Evolutionary conservation across 2,329 filamentous ascomycete genomes (phyloP), one percentile per base, ranked within the genome.

Genomic region (Pseudogymnoascus sp.): DNA sequence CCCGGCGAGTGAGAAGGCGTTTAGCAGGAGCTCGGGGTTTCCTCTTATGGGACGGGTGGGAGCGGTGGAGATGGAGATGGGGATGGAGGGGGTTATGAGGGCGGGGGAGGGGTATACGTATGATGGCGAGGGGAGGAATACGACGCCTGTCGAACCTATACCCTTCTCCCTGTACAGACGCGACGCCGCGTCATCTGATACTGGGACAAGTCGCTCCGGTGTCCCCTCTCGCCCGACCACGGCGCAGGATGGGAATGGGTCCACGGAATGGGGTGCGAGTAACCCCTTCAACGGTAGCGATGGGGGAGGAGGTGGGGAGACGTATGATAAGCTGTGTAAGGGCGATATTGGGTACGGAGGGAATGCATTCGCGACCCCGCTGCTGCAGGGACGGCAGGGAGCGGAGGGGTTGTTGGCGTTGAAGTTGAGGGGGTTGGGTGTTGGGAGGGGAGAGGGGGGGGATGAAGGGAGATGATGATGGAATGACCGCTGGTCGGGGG

Each of bases 381-480:
- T 72, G 33, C 72, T 33, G 10, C 31, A 75, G 67, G 76, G 76
- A 37, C 74, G 74, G 65, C 70, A 75, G 2, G 76, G 75, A 1
- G 79, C 83, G 4, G 87, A 91, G 69, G 84, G 89, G 2, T 74
- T 94, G 14, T 76, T 94, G 14, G 90, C 90, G 10, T 85, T 85
- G 71, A 82, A 85, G 63, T 76, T 93, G 50, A 82, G 85, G 67
- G 83, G 84, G 40, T 66, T 73, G 5, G 72, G 69, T 37, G 35
- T 37, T 37, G 35, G 35, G 31, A 33, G 31, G 31, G 31, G 8
- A 11, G 31, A 33, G 2, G 31, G 10, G 31, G 31, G 31, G 4
- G 10, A 11, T 10, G 31, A 11, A 3, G 31, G 31, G 31, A 33
- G 31, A 33, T 33, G 31, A 33, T 33, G 10, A 3, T 4, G 23